Conservation (phyloP, 129 eudicot genomes). For the Flaveria robusta region DNA sequence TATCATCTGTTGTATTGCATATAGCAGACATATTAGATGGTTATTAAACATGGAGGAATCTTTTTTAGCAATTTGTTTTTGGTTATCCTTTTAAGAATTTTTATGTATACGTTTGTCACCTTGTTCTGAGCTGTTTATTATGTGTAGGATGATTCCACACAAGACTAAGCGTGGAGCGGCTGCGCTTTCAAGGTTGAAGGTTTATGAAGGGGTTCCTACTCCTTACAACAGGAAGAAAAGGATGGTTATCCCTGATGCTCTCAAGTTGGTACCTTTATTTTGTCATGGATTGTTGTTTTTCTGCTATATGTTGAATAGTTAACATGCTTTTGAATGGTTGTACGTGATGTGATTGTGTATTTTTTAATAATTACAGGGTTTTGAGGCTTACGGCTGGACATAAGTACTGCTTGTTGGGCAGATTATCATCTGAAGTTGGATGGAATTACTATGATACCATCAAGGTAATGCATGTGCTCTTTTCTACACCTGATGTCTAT, state of each 20-base stretch:
- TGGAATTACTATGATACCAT: constrained; percentile 20
- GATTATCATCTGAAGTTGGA: constrained; percentile 16
- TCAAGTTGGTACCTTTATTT: constrained; percentile 48
- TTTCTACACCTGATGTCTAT: neutral
- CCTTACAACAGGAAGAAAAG: constrained; percentile 78
- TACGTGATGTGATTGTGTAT: neutral
- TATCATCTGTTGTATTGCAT: neutral
- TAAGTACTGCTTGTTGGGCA: constrained; percentile 12
- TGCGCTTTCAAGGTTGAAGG: constrained; percentile 74
- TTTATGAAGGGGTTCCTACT: constrained; percentile 74
- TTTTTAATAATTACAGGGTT: constrained; percentile 44
- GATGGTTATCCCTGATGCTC: constrained; percentile 86
- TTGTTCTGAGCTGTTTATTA: neutral
- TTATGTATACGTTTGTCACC: neutral
- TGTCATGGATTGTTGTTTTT: neutral
- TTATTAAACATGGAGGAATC: neutral
- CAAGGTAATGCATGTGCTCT: neutral
- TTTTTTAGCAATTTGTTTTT: neutral
- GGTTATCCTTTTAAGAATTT: neutral
- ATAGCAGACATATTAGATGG: neutral
- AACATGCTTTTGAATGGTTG: neutral
- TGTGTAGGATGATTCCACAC: constrained; percentile 73
- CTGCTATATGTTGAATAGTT: neutral
- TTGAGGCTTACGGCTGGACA: constrained; percentile 55
- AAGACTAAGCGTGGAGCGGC: constrained; percentile 85